phyloP scores from a whole-genome alignment of 1,284 basidiomycete species.

The Rhodotorula sp. region DNA sequence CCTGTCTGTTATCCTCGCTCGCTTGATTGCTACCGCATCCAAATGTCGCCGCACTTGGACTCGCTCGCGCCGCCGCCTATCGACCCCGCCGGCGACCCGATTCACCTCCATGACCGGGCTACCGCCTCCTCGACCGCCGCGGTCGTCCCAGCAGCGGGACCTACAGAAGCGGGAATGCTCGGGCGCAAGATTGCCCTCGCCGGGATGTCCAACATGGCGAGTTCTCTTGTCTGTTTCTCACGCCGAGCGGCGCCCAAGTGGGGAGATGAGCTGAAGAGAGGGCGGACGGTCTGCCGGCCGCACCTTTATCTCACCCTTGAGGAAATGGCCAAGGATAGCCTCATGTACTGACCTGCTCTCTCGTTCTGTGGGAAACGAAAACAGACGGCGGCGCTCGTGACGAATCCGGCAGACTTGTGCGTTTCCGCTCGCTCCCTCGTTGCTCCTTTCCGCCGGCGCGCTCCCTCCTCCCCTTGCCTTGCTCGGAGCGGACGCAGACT shows the following conservation, averaged over 20 bases:
- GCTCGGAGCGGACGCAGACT: not conserved
- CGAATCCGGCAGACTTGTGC: constrained; percentile 35
- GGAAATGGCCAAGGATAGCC: no score
- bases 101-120: not conserved
- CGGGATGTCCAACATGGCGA: constrained; percentile 30
- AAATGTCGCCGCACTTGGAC: constrained; percentile 13
- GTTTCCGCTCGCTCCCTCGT: not conserved
- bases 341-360: no score
- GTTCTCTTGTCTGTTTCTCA: not conserved
- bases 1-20: no score
- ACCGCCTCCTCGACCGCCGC: not conserved
- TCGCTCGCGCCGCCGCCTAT: constrained; percentile 25
- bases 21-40: not conserved
- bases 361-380: not conserved
- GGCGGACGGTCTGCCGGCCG: no score
- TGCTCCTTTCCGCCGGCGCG: not conserved
- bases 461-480: not conserved
- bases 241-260: not conserved
- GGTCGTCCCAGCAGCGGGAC: not conserved
- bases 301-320: no score
- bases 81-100: constrained; percentile 16
- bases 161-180: constrained; percentile 10
- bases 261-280: no score
- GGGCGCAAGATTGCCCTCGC: constrained; percentile 28
- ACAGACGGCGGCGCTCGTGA: constrained; percentile 29